A percentile compares a stretch with the other conserved stretches of the same genome.
Evolutionary conservation across 2,329 filamentous ascomycete genomes (phyloP).

Genomic region (Albifimbria verrucaria): DNA sequence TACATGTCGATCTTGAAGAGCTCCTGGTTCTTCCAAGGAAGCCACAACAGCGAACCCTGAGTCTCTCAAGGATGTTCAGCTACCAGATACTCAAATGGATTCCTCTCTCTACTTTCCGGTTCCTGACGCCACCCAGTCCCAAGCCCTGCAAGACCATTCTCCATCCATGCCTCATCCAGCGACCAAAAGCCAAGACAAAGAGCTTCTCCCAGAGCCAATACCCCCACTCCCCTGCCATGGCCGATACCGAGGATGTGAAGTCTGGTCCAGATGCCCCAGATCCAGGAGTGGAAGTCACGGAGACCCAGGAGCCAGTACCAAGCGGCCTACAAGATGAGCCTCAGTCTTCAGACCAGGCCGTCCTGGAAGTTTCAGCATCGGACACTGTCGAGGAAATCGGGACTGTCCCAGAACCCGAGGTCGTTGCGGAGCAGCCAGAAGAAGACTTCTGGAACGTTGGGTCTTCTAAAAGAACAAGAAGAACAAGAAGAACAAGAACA

Average conservation of each 20-base stretch:
- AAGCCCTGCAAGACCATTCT: not conserved
- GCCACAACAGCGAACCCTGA: not conserved
- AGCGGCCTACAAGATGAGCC: not conserved
- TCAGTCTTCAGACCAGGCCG: not conserved
- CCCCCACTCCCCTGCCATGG: not conserved
- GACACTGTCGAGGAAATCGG: constrained; percentile 6
- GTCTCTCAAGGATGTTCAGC: not conserved
- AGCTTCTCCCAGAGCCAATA: not conserved
- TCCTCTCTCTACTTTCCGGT: not conserved
- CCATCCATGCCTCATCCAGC: not conserved
- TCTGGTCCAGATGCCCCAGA: not conserved
- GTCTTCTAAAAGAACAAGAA: constrained; percentile 6
- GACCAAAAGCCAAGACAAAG: not conserved
- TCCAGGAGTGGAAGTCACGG: not conserved
- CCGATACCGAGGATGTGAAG: not conserved
- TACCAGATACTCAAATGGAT: not conserved
- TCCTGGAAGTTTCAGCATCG: not conserved
- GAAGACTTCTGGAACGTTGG: not conserved
- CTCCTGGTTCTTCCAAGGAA: not conserved
- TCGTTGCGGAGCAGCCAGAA: constrained; percentile 5
- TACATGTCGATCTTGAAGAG: constrained; percentile 8
- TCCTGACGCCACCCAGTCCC: not conserved
- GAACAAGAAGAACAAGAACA: constrained; percentile 10
- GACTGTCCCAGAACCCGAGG: constrained; percentile 9
- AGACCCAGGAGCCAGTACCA: not conserved